Evolutionary conservation across 352 stramenopile genomes (phyloP).

Genomic region (Saprolegnia parasitica): DNA sequence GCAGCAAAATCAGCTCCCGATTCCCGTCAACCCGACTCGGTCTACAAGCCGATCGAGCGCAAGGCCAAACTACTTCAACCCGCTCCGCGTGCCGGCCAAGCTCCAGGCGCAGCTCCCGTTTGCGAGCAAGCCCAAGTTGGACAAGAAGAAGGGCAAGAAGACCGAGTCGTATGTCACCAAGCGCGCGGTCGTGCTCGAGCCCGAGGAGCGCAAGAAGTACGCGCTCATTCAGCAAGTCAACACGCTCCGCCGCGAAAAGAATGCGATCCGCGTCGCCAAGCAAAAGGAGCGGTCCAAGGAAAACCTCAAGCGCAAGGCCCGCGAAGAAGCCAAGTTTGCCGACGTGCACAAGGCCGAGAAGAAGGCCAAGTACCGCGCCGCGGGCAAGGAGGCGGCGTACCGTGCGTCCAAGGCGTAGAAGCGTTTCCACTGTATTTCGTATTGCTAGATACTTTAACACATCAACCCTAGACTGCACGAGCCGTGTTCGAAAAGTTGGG

Average conservation of each 20-base stretch:
- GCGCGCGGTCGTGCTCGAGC: constrained; percentile 92
- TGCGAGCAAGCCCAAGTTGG: constrained; percentile 94
- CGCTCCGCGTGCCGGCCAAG: constrained; percentile 94
- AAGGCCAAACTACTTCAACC: constrained; percentile 88
- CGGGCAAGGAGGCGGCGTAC: constrained; percentile 55
- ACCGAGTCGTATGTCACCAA: constrained; percentile 83
- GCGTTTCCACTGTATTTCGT: too few species aligned
- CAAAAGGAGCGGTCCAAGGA: constrained; percentile 80
- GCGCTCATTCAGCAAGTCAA: constrained; percentile 96
- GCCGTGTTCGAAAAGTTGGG: too few species aligned
- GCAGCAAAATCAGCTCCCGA: constrained; percentile 90
- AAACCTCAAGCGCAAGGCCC: constrained; percentile 89
- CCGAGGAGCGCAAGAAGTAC: constrained; percentile 95
- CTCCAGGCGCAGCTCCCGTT: constrained; percentile 97
- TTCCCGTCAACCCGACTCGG: constrained; percentile 96
- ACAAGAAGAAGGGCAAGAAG: constrained; percentile 74
- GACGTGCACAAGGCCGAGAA: constrained; percentile 74
- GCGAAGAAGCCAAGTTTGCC: constrained; percentile 88
- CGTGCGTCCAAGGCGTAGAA: constrained; percentile 21
- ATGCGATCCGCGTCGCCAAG: constrained; percentile 90
- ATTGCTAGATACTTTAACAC: too few species aligned
- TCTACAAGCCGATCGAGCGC: constrained; percentile 99
- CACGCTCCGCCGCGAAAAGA: constrained; percentile 96
- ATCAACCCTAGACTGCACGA: too few species aligned
- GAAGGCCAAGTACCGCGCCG: constrained; percentile 81